These are phyloP conservation scores for Astrephomene gubernaculifera DNA, from an alignment of 139 green algal genomes.

Conservation along the genomic window DNA sequence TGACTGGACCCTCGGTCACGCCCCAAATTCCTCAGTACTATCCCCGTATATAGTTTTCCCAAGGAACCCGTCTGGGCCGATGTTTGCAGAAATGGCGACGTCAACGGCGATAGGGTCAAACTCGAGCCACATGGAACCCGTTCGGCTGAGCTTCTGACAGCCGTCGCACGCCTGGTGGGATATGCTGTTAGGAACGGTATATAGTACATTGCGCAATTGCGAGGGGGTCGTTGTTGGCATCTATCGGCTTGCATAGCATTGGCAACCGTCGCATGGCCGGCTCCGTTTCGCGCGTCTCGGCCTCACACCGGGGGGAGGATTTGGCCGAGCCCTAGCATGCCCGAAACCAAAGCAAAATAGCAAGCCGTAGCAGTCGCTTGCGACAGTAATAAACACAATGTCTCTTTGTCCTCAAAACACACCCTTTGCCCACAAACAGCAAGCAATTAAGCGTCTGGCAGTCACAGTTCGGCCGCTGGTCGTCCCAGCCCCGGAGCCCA, in stretches of 20 bases:
- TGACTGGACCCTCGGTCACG: not conserved
- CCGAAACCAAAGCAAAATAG: too few relatives aligned
- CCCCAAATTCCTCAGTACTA: not conserved
- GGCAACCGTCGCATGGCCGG: not conserved
- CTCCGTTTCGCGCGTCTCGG: not conserved
- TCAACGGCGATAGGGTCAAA: not conserved
- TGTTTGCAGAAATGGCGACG: not conserved
- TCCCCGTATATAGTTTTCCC: not conserved
- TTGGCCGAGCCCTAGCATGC: too few relatives aligned
- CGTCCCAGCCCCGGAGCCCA: not conserved
- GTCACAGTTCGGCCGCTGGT: not conserved
- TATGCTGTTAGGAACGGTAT: not conserved
- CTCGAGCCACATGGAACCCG: not conserved
- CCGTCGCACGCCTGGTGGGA: slow-evolving; percentile 14
- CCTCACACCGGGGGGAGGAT: not conserved
- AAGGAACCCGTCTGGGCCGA: not conserved
- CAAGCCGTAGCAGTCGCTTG: too few relatives aligned
- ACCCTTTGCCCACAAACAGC: not conserved
- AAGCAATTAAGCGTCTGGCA: not conserved
- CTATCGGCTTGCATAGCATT: not conserved
- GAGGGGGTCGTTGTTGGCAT: not conserved
- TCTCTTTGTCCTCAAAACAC: too few relatives aligned
- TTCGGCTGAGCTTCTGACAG: slow-evolving; percentile 6
- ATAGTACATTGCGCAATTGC: not conserved
- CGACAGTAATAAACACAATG: too few relatives aligned